Evolutionary conservation across 345 rosid species (phyloP).

Genomic region (Linum trigynum): DNA sequence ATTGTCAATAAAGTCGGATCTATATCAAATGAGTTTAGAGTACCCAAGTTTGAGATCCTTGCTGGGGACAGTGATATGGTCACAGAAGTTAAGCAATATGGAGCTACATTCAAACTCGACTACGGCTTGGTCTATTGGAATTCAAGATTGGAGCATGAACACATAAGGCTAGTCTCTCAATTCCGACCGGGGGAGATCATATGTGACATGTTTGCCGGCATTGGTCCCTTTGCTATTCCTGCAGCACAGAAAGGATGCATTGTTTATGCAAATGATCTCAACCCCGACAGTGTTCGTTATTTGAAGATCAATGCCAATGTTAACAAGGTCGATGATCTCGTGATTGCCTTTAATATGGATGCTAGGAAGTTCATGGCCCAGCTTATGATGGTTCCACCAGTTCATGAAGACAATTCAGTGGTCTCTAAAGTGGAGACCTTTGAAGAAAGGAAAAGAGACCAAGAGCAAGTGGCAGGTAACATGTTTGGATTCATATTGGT

Average conservation of each 20-base stretch:
- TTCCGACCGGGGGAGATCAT: conserved; percentile 72
- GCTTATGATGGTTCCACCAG: conserved; percentile 50
- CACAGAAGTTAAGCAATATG: conserved; percentile 88
- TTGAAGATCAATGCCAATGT: conserved; percentile 74
- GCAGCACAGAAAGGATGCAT: conserved; percentile 88
- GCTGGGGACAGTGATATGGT: conserved; percentile 78
- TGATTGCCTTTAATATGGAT: conserved; percentile 71
- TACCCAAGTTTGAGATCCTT: conserved; percentile 82
- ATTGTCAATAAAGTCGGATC: conserved; percentile 78
- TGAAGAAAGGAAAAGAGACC: conserved; percentile 17
- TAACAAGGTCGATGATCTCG: conserved; percentile 64
- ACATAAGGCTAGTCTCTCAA: conserved; percentile 60
- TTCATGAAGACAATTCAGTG: conserved; percentile 24
- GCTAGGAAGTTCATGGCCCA: conserved; percentile 68
- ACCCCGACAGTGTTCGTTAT: conserved; percentile 68
- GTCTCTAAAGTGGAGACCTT: conserved; percentile 15
- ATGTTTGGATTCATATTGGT: conserved; percentile 10
- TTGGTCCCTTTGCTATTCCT: conserved; percentile 94
- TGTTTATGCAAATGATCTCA: conserved; percentile 83
- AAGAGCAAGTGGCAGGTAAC: conserved; percentile 27
- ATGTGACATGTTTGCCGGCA: conserved; percentile 95
- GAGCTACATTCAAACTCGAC: conserved; percentile 86
- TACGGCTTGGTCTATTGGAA: conserved; percentile 87
- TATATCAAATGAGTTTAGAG: conserved; percentile 82
- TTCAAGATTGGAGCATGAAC: conserved; percentile 93